These are phyloP conservation scores for Naegleria fowleri DNA, from an alignment of 208 protist species.

Conservation along the genomic window DNA sequence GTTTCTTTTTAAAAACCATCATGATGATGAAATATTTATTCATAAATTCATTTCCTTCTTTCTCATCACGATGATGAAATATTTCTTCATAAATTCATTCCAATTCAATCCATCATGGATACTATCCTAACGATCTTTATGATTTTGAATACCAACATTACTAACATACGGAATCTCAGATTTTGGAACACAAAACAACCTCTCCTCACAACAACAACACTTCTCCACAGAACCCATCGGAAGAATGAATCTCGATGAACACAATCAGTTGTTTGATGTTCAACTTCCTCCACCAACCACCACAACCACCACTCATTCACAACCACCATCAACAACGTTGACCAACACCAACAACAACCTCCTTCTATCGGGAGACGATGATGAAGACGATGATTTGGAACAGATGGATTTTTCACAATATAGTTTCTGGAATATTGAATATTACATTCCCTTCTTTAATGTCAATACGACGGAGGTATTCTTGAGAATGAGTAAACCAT, in stretches of 20 bases:
- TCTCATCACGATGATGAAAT: no score
- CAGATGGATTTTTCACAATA: background rate
- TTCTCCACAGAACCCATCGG: background rate
- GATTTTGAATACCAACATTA: no score
- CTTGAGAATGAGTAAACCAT: background rate
- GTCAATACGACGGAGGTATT: background rate
- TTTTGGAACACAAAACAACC: background rate
- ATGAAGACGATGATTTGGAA: background rate
- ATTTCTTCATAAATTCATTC: no score
- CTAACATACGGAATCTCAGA: background rate
- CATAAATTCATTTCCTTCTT: no score
- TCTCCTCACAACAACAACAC: background rate
- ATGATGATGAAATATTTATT: no score
- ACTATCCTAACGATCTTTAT: no score
- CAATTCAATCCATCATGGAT: no score
- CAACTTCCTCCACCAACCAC: background rate
- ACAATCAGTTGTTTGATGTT: background rate
- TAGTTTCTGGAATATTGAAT: constrained; percentile 20
- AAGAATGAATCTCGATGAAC: background rate
- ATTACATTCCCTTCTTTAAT: constrained; percentile 20
- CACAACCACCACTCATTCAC: background rate
- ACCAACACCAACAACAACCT: background rate
- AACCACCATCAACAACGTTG: background rate
- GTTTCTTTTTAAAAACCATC: no score
- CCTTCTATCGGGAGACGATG: background rate